Evolutionary conservation across 2,329 filamentous ascomycete genomes (phyloP).

Genomic region (Neofusicoccum cordaticola): DNA sequence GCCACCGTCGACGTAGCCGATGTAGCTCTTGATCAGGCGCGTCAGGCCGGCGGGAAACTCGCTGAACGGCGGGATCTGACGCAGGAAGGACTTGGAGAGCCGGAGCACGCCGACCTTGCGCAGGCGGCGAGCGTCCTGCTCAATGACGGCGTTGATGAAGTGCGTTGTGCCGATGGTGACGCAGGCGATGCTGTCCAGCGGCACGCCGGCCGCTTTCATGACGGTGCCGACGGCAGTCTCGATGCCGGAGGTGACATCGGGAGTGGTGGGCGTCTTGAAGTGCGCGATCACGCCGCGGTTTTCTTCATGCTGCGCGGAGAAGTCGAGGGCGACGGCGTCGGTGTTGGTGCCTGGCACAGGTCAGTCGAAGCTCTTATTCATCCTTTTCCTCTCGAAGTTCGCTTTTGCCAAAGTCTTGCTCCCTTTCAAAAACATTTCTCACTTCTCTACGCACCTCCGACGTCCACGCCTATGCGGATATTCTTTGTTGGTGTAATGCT

Average conservation of each 20-base stretch:
- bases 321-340: conserved; percentile 32
- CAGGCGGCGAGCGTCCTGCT: conserved; percentile 11
- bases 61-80: conserved; percentile 50
- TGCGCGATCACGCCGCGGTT: conserved; percentile 30
- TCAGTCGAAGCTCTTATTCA: background rate
- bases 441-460: conserved; percentile 32
- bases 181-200: conserved; percentile 37
- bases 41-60: conserved; percentile 43
- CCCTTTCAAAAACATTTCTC: too few species aligned
- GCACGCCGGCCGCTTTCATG: conserved; percentile 32
- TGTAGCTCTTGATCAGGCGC: conserved; percentile 47
- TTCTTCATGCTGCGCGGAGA: conserved; percentile 24
- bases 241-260: conserved; percentile 38
- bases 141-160: conserved; percentile 38
- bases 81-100: conserved; percentile 47
- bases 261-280: conserved; percentile 36
- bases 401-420: background rate
- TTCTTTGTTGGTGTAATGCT: conserved; percentile 16
- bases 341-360: conserved; percentile 30
- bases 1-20: conserved; percentile 47
- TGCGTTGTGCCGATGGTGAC: conserved; percentile 53
- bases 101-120: conserved; percentile 51
- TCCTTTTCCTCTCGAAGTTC: background rate
- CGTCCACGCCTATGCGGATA: conserved; percentile 45
- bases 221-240: conserved; percentile 34